Evolutionary conservation across 1,284 basidiomycete genomes (phyloP).

Genomic region (Irpex sp.): DNA sequence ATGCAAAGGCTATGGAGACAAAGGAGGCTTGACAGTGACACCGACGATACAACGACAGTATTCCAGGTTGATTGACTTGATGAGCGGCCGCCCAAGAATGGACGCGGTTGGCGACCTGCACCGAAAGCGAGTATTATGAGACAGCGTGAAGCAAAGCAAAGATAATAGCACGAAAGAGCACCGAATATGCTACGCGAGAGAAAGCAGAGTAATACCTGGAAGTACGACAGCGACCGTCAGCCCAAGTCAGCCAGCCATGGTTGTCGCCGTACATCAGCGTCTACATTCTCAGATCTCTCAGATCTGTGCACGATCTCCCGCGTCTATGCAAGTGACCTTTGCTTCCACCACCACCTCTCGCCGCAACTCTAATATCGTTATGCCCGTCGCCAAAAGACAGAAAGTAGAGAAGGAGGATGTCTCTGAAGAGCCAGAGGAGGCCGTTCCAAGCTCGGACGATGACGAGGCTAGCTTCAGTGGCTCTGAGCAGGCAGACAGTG

Average conservation of each 20-base stretch:
- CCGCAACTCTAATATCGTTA: conserved; percentile 1
- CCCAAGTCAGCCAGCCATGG: neutral
- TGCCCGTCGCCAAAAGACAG: conserved; percentile 28
- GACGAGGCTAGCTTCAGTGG: conserved; percentile 25
- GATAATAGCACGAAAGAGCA: neutral
- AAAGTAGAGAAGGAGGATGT: conserved; percentile 19
- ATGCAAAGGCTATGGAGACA: neutral
- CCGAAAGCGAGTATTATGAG: neutral
- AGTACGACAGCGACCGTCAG: neutral
- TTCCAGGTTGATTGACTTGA: neutral
- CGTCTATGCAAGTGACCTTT: neutral
- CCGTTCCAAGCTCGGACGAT: conserved; percentile 13
- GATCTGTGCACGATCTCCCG: neutral
- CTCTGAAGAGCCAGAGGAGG: conserved; percentile 12
- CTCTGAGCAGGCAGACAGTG: conserved; percentile 18
- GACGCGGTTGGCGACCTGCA: neutral
- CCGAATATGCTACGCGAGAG: neutral
- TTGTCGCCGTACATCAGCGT: neutral
- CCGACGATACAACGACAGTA: neutral
- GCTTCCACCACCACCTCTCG: conserved; percentile 5
- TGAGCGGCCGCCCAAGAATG: neutral
- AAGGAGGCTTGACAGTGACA: neutral
- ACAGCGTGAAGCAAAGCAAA: neutral
- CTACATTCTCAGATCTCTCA: neutral
- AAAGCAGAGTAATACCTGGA: neutral